Evolutionary conservation across 2,329 filamentous ascomycete species (phyloP), one percentile per base, ranked within the genome.

Genomic region (Ceratocystis smalleyi): DNA sequence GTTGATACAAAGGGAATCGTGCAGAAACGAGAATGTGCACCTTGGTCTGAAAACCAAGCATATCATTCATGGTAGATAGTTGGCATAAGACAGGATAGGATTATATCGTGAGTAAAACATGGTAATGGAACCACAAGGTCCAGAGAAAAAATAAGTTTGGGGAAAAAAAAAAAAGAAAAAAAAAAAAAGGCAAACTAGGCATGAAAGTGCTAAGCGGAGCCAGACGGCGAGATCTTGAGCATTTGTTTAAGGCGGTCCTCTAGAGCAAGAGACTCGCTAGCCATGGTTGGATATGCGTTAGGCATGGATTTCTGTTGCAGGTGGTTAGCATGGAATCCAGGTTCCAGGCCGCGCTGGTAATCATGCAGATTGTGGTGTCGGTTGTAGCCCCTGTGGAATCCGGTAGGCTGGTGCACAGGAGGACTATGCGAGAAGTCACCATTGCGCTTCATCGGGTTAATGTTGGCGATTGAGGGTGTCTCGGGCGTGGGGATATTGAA

Each of bases 401-500:
- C 60, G 40, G 54, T 30, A 17, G 54, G 24, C 24, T 57, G 54
- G 54, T 57, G 54, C 12, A 61, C 59, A 32, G 59, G 35, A 24
- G 43, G 59, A 43, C 35, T 43, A 3, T 43, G 43, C 19, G 59
- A 43, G 17, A 43, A 43, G 30, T 32, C 35, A 40, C 59, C 35
- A 19, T 43, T 47, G n/a, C 59, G 35, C 59, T 61, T 61, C 59
- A 61, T 61, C 19, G 64, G 43, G 35, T 47, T 64, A 40, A 45
- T 24, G 49, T 47, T 45, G 5, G n/a, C 19, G 40, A 43, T 51
- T 2, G 55, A 64, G n/a, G 54, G 62, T 24, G 49, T 64, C 24
- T 64, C 62, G 6, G 62, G 62, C 15, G 59, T 62, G 6, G 62
- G 62, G 30, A 66, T 24, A 47, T 77, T 75, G 61, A 83, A 83